Percentiles rank a stretch among this genome's conserved stretches.
phyloP scores from a whole-genome alignment of 2,329 filamentous ascomycete species.

The Talaromyces sp. region DNA sequence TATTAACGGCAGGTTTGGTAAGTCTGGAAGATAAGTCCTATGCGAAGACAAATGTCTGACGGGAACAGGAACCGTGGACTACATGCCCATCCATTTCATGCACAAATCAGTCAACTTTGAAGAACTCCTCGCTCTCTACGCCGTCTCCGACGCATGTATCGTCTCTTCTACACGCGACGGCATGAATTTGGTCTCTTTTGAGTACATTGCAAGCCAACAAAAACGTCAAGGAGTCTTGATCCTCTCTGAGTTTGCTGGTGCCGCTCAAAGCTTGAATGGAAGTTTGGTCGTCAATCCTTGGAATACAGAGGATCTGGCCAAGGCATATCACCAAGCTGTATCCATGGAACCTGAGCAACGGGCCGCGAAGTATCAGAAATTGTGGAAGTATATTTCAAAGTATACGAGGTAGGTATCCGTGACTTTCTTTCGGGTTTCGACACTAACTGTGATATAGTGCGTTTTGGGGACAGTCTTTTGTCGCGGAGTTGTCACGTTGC shows the following conservation, averaged over 20 bases:
- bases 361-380: conserved; percentile 80
- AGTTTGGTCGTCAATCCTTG: conserved; percentile 95
- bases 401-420: conserved; percentile 67
- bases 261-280: conserved; percentile 89
- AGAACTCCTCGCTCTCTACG: conserved; percentile 89
- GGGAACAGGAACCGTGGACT: conserved; percentile 75
- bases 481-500: conserved; percentile 70
- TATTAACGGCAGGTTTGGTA: conserved; percentile 91
- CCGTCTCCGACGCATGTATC: conserved; percentile 85
- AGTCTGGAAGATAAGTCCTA: conserved; percentile 19
- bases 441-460: conserved; percentile 52
- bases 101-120: conserved; percentile 95
- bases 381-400: conserved; percentile 94
- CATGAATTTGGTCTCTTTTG: conserved; percentile 98
- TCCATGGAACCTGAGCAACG: conserved; percentile 91
- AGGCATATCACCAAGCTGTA: conserved; percentile 91
- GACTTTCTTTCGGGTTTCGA: neutral
- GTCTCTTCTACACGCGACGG: conserved; percentile 95
- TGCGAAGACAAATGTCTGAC: neutral
- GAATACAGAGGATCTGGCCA: conserved; percentile 94
- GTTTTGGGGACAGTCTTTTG: conserved; percentile 95
- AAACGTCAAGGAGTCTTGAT: conserved; percentile 91
- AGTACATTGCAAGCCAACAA: conserved; percentile 93
- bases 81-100: conserved; percentile 98
- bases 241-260: conserved; percentile 92